Evolutionary conservation across 2,329 filamentous ascomycete species (phyloP).

Genomic region (Nannizziopsis barbatae): DNA sequence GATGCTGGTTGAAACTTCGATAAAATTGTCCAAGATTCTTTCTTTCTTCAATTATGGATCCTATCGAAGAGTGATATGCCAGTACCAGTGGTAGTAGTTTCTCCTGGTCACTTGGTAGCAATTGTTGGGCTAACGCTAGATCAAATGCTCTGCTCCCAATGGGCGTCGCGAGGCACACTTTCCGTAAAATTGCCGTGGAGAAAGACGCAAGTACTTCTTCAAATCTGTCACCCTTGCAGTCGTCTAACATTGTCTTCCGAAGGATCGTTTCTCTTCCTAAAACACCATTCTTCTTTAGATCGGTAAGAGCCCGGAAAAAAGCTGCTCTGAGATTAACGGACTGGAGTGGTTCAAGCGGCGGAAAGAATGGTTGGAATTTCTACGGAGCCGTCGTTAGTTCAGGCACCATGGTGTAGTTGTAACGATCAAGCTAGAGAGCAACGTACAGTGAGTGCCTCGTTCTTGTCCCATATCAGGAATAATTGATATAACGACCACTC

Average conservation of each 20-base stretch:
- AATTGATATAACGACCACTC: conserved; percentile 90
- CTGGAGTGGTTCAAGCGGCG: conserved; percentile 77
- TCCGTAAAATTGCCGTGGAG: conserved; percentile 71
- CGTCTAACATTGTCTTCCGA: conserved; percentile 91
- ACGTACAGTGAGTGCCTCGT: conserved; percentile 59
- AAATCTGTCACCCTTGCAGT: conserved; percentile 83
- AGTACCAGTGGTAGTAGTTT: conserved; percentile 55
- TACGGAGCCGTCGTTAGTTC: conserved; percentile 27
- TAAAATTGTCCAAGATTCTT: conserved; percentile 49
- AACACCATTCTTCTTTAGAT: conserved; percentile 75
- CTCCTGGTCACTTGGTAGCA: conserved; percentile 26
- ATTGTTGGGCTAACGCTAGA: conserved; percentile 32
- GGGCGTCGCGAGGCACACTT: conserved; percentile 35
- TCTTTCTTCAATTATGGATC: conserved; percentile 49
- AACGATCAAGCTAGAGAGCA: not conserved
- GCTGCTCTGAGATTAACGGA: conserved; percentile 81
- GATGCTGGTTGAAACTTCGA: conserved; percentile 50
- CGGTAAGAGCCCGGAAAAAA: conserved; percentile 67
- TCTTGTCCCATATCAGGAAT: conserved; percentile 70
- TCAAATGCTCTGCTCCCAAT: conserved; percentile 5
- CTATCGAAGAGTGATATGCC: conserved; percentile 59
- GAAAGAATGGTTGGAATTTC: conserved; percentile 86
- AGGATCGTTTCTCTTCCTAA: conserved; percentile 69
- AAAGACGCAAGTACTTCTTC: conserved; percentile 78
- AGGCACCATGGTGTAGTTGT: not conserved